Evolutionary conservation across 495 filamentous ascomycete species (phyloP).

Genomic region (Parmelia sp.): DNA sequence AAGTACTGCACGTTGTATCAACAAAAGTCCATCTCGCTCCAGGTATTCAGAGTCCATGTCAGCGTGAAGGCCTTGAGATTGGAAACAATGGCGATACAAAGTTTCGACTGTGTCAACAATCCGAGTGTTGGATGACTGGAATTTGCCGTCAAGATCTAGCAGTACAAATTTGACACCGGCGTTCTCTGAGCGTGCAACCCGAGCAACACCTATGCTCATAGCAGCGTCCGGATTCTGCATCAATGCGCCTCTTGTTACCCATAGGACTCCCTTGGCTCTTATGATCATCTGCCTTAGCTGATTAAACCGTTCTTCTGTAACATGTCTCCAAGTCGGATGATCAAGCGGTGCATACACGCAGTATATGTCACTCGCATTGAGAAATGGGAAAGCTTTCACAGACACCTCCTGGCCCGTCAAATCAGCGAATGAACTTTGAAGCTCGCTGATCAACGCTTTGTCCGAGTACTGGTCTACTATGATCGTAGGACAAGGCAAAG

Average conservation of each 20-base stretch:
- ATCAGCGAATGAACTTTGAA: not conserved
- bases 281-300: not conserved
- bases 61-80: no score
- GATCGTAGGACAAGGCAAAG: constrained; percentile 18
- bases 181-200: no score
- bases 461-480: constrained; percentile 25
- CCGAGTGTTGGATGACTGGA: no score
- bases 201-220: no score
- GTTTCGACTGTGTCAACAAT: no score
- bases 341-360: not conserved
- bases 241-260: no score
- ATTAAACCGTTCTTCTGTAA: not conserved
- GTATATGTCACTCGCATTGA: not conserved
- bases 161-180: not conserved
- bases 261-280: not conserved
- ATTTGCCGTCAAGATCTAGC: no score
- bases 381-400: not conserved
- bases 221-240: no score
- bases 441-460: not conserved
- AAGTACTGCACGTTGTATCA: no score
- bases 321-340: not conserved
- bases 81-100: no score
- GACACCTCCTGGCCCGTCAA: not conserved
- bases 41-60: no score
- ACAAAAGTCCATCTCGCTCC: no score